Evolutionary conservation across 164 flowering plant species (phyloP).

Genomic region (Aristolochia contorta): DNA sequence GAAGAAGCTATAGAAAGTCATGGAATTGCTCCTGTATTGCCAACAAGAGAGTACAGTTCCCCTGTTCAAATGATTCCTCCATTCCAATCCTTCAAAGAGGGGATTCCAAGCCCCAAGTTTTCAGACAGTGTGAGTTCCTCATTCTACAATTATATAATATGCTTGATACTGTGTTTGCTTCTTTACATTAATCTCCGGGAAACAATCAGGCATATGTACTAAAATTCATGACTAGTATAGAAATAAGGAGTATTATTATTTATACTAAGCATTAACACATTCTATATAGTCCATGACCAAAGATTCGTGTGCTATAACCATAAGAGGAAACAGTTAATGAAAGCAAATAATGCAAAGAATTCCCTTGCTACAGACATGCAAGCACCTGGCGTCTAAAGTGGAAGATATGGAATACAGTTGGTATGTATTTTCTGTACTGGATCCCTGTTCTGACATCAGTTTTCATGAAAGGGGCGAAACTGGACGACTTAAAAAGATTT

Average conservation of each 20-base stretch:
- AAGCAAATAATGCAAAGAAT: too few relatives aligned
- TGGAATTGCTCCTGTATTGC: conserved; percentile 19
- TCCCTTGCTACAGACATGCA: too few relatives aligned
- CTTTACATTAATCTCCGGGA: not conserved
- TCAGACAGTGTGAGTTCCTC: conserved; percentile 82
- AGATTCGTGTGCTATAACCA: too few relatives aligned
- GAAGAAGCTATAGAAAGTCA: conserved; percentile 22
- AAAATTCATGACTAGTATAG: not conserved
- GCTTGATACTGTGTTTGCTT: conserved; percentile 4
- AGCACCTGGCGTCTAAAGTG: too few relatives aligned
- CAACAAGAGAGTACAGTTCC: conserved; percentile 54
- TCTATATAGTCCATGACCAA: too few relatives aligned
- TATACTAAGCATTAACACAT: not conserved
- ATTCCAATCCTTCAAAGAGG: conserved; percentile 70
- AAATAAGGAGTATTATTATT: not conserved
- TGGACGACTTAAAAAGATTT: too few relatives aligned
- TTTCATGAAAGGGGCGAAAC: too few relatives aligned
- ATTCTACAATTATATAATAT: not conserved
- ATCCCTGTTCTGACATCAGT: too few relatives aligned
- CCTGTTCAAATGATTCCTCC: conserved; percentile 73
- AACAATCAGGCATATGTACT: not conserved
- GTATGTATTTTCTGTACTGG: too few relatives aligned
- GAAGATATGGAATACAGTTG: too few relatives aligned
- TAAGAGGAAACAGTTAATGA: too few relatives aligned
- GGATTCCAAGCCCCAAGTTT: conserved; percentile 82